Evolutionary conservation across 2,329 filamentous ascomycete species (phyloP), one percentile per base, ranked within the genome.

Genomic region (Diaporthe destruens): DNA sequence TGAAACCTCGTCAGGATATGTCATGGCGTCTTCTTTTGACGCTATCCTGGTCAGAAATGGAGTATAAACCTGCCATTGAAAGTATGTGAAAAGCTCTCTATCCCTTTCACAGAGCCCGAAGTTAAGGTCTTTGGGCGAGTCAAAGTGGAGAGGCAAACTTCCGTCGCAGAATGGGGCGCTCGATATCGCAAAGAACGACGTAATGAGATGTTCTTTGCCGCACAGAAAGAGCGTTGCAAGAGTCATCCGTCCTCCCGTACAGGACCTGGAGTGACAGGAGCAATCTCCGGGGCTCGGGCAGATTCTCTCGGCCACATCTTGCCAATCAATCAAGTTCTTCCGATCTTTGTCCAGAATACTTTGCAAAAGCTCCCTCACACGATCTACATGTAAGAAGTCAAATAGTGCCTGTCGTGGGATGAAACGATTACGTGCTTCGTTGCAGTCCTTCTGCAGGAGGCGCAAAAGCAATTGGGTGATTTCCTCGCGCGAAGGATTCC

Each of bases 241-340:
- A n/a, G 54, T 53, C 68, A 70, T 63, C 2, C 68, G 54, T 11
- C 32, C 1, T 20, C 68, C 68, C n/a, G 23, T 44, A 20, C 68
- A 70, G 3, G 42, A 3, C 7, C 3, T 1, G 3, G 0, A 1
- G 3, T 12, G 3, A 20, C 61, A 65, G 12, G 8, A 23, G 12
- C 44, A 65, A 1, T 3, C 1, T 1, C 32, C 12, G 0, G 7
- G 44, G 2, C 1, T 1, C 2, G 44, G 44, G 3, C 11, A 51
- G 12, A 65, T 39, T 3, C 20, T 2, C 1, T 25, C 6, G 16
- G 3, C 16, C 16, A 23, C 4, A 29, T 12, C 5, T 36, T 36
- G 2, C 39, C n/a, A 2, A 20, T 14, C 2, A 36, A n/a, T 1
- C 36, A 4, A 14, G 18, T 4, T 34, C 1, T 25, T 23, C 2